These are phyloP conservation scores for Acanthamoeba triangularis DNA, from an alignment of 208 protist species.

Conservation along the genomic window DNA sequence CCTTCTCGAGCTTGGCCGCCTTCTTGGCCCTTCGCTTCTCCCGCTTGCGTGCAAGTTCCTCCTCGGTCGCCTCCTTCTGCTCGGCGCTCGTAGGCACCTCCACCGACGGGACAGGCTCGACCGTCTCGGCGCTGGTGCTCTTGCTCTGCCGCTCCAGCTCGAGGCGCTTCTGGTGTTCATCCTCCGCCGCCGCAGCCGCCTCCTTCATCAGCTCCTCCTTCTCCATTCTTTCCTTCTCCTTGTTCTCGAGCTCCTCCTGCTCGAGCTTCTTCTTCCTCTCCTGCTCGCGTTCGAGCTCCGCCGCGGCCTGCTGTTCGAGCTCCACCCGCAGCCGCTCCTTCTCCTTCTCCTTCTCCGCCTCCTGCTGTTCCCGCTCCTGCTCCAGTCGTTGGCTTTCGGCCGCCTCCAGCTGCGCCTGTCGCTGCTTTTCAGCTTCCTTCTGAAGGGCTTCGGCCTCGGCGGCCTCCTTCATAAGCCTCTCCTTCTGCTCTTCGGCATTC, in stretches of 20 bases:
- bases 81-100: too few relatives aligned
- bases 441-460: too few relatives aligned
- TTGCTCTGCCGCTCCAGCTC: background rate
- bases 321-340: background rate
- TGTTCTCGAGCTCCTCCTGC: background rate
- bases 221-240: background rate
- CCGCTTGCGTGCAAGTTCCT: background rate
- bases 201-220: background rate
- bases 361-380: background rate
- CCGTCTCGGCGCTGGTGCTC: background rate
- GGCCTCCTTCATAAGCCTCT: background rate
- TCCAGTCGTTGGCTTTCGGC: too few relatives aligned
- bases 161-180: background rate
- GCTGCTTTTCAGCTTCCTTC: background rate
- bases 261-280: background rate
- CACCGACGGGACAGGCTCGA: too few relatives aligned
- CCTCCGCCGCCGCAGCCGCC: background rate
- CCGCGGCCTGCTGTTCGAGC: background rate
- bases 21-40: background rate
- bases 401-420: background rate
- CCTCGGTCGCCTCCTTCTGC: too few relatives aligned
- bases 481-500: background rate
- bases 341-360: background rate
- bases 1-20: too few relatives aligned
- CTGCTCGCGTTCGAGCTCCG: background rate